Percentiles rank a stretch among this genome's conserved stretches.
Conservation (phyloP, 2,329 filamentous ascomycete species). For the Cercospora sp. region DNA sequence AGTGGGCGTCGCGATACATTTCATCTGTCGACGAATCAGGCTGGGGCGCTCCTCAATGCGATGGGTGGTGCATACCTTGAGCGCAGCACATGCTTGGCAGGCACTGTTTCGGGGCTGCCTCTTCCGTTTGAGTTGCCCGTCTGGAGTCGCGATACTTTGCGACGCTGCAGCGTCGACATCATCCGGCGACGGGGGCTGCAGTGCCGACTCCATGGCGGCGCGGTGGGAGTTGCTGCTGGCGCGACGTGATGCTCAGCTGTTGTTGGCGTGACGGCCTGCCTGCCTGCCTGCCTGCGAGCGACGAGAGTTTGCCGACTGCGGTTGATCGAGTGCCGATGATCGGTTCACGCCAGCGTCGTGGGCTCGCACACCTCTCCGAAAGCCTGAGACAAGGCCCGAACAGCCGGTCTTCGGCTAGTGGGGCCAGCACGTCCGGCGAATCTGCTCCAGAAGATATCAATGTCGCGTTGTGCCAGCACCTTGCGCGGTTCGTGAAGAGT, state of each 20-base stretch:
- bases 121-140: conserved; percentile 28
- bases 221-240: neutral
- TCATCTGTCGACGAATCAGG: conserved; percentile 12
- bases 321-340: neutral
- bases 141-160: conserved; percentile 15
- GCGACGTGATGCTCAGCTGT: neutral
- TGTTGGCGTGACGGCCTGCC: neutral
- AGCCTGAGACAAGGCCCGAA: neutral
- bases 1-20: conserved; percentile 24
- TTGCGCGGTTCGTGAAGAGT: neutral
- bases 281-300: neutral
- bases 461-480: neutral
- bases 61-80: conserved; percentile 29
- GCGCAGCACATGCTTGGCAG: conserved; percentile 31
- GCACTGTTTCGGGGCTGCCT: conserved; percentile 34
- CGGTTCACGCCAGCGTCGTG: neutral
- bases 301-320: neutral
- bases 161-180: neutral
- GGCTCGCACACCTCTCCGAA: neutral
- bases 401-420: neutral
- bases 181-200: conserved; percentile 4
- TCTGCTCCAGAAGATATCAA: neutral
- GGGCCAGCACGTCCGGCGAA: neutral
- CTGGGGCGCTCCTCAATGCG: conserved; percentile 7
- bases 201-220: conserved; percentile 1